Conservation (phyloP, 2,329 filamentous ascomycete genomes). For the Calonectria pauciramosa region DNA sequence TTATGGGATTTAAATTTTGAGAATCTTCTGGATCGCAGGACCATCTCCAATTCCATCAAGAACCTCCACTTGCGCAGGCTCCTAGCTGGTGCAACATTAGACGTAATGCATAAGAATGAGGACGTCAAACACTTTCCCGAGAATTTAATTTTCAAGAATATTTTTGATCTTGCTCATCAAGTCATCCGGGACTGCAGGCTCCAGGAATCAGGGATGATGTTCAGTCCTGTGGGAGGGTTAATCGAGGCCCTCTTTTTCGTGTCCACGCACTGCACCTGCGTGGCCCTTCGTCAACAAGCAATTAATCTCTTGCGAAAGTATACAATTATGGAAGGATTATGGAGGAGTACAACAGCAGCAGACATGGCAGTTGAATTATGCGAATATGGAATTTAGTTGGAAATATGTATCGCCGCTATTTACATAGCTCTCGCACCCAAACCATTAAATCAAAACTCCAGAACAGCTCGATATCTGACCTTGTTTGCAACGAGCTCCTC, state of each 20-base stretch:
- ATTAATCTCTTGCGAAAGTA: not conserved
- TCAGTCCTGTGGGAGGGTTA: slow-evolving; percentile 5
- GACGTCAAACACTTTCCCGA: rapidly evolving
- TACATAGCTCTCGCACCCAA: no score
- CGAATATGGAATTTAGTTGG: not conserved
- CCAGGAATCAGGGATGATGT: not conserved
- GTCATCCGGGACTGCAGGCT: not conserved
- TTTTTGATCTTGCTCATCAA: not conserved
- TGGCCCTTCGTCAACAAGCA: not conserved
- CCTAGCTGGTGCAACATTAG: not conserved
- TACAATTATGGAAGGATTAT: not conserved
- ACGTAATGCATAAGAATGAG: not conserved
- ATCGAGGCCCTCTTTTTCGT: slow-evolving; percentile 18
- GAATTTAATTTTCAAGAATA: not conserved
- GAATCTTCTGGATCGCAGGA: not conserved
- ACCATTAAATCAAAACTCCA: not conserved
- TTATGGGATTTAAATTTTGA: slow-evolving; percentile 8
- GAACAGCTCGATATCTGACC: slow-evolving; percentile 10
- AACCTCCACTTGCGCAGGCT: not conserved
- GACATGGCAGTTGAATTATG: not conserved
- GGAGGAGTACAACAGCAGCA: not conserved
- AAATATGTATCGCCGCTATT: no score
- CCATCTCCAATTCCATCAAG: not conserved
- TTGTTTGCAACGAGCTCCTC: not conserved
- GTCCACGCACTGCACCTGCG: not conserved